These are phyloP conservation scores for Anethum foeniculum DNA, from an alignment of 140 eudicot species.

Conservation along the genomic window DNA sequence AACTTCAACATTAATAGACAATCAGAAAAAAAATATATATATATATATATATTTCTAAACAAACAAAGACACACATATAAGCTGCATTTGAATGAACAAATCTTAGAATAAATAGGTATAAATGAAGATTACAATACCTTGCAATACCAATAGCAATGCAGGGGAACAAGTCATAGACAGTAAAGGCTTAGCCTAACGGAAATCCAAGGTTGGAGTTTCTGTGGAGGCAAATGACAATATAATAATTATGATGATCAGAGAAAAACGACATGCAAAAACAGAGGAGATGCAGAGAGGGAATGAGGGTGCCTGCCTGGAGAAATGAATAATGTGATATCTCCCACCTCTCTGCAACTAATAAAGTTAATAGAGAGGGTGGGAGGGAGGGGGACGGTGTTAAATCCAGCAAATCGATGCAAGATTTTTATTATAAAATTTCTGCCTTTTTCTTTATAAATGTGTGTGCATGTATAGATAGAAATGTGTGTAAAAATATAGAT, in stretches of 20 bases:
- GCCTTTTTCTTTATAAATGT: background rate
- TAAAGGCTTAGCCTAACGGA: background rate
- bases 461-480: background rate
- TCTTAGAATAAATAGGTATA: background rate
- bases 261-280: background rate
- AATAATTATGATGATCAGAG: background rate
- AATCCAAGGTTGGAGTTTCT: background rate
- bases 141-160: background rate
- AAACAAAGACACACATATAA: background rate
- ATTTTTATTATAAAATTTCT: background rate
- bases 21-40: background rate
- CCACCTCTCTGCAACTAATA: background rate
- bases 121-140: background rate
- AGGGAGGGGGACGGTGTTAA: background rate
- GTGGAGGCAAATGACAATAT: background rate
- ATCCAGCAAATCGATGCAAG: background rate
- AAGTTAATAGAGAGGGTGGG: background rate
- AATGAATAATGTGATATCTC: background rate
- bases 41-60: too few species aligned
- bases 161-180: background rate
- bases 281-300: background rate
- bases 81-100: background rate
- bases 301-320: background rate
- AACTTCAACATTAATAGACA: background rate
- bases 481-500: background rate